Evolutionary conservation across 2,329 filamentous ascomycete genomes (phyloP).

Genomic region (Elsinoe fawcettii): DNA sequence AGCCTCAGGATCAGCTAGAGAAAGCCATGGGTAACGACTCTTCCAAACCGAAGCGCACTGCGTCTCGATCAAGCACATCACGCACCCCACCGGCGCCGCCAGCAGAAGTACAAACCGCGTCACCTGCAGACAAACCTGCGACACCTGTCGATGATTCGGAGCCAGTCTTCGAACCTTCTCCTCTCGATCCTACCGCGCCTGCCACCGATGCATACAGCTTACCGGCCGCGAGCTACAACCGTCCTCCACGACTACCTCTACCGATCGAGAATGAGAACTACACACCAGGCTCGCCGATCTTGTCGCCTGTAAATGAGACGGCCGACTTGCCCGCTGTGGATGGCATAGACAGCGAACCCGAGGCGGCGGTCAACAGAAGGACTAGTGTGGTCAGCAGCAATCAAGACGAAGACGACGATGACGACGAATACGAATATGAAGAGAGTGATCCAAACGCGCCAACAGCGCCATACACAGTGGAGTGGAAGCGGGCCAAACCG

Average conservation of each 20-base stretch:
- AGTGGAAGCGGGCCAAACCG: slow-evolving; percentile 61
- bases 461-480: slow-evolving; percentile 53
- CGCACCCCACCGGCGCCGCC: slow-evolving; percentile 12
- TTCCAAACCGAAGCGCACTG: slow-evolving; percentile 14
- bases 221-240: slow-evolving; percentile 42
- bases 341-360: slow-evolving; percentile 5
- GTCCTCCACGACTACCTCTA: slow-evolving; percentile 82
- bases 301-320: slow-evolving; percentile 45
- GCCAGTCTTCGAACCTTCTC: slow-evolving; percentile 20
- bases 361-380: slow-evolving; percentile 33
- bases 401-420: slow-evolving; percentile 65
- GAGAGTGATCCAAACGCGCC: slow-evolving; percentile 69
- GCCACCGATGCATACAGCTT: slow-evolving; percentile 29
- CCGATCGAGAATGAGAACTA: slow-evolving; percentile 89
- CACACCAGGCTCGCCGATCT: slow-evolving; percentile 82
- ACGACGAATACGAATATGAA: slow-evolving; percentile 32
- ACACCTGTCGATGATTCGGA: slow-evolving; percentile 26
- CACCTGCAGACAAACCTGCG: slow-evolving; percentile 33
- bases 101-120: slow-evolving; percentile 17
- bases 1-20: slow-evolving; percentile 25
- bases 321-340: slow-evolving; percentile 40
- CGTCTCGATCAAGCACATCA: slow-evolving; percentile 10
- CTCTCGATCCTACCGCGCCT: slow-evolving; percentile 23
- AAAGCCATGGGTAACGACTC: slow-evolving; percentile 15
- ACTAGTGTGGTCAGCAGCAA: slow-evolving; percentile 49